Evolutionary conservation across 2,329 filamentous ascomycete genomes (phyloP).

Genomic region (Albifimbria verrucaria): DNA sequence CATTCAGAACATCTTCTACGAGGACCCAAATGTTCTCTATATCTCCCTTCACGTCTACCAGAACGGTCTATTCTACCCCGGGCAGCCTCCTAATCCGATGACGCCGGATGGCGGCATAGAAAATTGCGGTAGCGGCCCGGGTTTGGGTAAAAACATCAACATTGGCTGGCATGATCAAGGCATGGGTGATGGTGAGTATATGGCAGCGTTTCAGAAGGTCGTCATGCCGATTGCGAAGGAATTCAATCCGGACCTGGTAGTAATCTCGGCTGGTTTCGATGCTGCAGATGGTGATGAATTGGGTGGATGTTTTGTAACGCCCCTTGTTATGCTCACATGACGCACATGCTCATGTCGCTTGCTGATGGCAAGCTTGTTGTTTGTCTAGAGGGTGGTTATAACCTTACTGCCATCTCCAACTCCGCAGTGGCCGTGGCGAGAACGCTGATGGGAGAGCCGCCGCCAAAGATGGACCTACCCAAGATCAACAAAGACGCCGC

Average conservation of each 20-base stretch:
- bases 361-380: conserved; percentile 87
- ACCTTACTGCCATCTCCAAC: conserved; percentile 85
- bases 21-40: conserved; percentile 92
- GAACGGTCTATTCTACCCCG: conserved; percentile 82
- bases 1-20: conserved; percentile 93
- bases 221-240: conserved; percentile 95
- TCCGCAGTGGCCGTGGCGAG: conserved; percentile 88
- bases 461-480: conserved; percentile 56
- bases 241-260: conserved; percentile 90
- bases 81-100: conserved; percentile 53
- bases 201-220: conserved; percentile 92
- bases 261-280: conserved; percentile 94
- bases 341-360: conserved; percentile 96
- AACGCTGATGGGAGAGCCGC: conserved; percentile 94
- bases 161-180: conserved; percentile 66
- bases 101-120: conserved; percentile 60
- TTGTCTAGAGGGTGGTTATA: conserved; percentile 94
- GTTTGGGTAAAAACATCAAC: conserved; percentile 62
- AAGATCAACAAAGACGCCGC: conserved; percentile 56
- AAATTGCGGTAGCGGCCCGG: conserved; percentile 53
- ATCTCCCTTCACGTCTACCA: conserved; percentile 90
- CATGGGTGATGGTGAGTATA: conserved; percentile 96
- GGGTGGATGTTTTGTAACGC: conserved; percentile 88
- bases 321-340: conserved; percentile 97
- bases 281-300: conserved; percentile 91